These are phyloP conservation scores for Tolypocladium guangdongense DNA, from an alignment of 2,329 filamentous ascomycete species.

Conservation along the genomic window DNA sequence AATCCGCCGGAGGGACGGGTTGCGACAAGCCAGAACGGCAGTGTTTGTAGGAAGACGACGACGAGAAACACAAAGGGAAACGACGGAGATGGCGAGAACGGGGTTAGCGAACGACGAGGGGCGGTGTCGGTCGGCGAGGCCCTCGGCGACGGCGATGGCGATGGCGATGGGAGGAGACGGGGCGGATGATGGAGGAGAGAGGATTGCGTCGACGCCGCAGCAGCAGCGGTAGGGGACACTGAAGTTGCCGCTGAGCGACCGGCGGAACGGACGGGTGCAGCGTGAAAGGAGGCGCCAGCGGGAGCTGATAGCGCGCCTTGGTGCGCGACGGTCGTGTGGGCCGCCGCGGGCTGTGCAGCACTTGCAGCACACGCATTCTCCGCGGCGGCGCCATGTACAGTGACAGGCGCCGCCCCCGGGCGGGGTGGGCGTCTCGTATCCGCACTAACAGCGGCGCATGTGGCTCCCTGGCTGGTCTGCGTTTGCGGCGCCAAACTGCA, in stretches of 20 bases:
- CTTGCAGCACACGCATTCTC: background rate
- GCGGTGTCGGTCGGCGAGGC: background rate
- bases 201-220: background rate
- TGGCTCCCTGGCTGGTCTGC: background rate
- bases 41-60: background rate
- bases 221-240: background rate
- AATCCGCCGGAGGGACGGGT: background rate
- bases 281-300: background rate
- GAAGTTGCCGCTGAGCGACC: too few species aligned
- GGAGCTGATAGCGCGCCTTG: background rate
- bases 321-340: background rate
- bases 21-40: background rate
- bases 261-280: background rate
- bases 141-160: background rate
- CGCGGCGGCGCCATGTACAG: background rate
- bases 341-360: background rate
- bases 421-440: conserved; percentile 15
- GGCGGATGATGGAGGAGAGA: background rate
- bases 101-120: background rate
- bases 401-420: background rate
- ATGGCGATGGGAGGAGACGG: background rate
- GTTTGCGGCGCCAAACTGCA: background rate
- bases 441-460: conserved; percentile 11
- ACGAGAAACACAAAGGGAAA: background rate
- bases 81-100: background rate